A percentile compares a stretch with the other conserved stretches of the same genome.
Evolutionary conservation across 177 flowering plant species (phyloP).

Genomic region (Vitis hybrid): DNA sequence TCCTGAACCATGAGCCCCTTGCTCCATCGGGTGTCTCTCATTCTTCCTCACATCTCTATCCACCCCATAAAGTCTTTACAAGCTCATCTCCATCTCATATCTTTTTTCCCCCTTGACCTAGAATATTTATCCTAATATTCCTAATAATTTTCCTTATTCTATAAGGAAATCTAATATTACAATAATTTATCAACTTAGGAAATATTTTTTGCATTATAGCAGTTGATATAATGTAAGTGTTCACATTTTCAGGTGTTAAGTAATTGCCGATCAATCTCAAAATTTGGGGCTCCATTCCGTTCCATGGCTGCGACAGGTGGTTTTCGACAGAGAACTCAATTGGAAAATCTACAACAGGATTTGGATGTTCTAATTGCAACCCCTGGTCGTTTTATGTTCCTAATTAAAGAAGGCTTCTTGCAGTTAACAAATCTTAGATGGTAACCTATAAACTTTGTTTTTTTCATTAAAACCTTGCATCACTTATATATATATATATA

Average conservation of each 20-base stretch:
- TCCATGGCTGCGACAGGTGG: constrained; percentile 98
- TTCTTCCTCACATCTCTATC: no score
- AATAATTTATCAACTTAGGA: no score
- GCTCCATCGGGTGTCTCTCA: no score
- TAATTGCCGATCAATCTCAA: constrained; percentile 80
- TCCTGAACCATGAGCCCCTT: no score
- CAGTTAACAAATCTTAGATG: constrained; percentile 71
- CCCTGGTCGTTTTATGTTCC: constrained; percentile 87
- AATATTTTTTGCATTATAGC: no score
- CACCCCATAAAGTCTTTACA: no score
- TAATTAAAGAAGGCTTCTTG: constrained; percentile 79
- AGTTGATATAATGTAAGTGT: not conserved
- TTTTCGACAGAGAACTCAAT: constrained; percentile 81
- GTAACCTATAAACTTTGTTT: constrained; percentile 31
- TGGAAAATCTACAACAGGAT: constrained; percentile 74
- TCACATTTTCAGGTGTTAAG: constrained; percentile 63
- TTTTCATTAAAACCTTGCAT: not conserved
- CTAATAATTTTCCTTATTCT: no score
- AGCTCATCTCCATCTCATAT: no score
- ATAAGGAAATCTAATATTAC: no score
- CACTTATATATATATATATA: not conserved
- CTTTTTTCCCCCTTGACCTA: no score
- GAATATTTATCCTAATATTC: no score
- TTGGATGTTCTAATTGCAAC: constrained; percentile 90
- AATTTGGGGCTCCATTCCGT: constrained; percentile 83